A percentile compares a stretch with the other conserved stretches of the same genome.
These are phyloP conservation scores for Myxozyma nipponensis DNA, from an alignment of 805 yeast species.

Conservation along the genomic window DNA sequence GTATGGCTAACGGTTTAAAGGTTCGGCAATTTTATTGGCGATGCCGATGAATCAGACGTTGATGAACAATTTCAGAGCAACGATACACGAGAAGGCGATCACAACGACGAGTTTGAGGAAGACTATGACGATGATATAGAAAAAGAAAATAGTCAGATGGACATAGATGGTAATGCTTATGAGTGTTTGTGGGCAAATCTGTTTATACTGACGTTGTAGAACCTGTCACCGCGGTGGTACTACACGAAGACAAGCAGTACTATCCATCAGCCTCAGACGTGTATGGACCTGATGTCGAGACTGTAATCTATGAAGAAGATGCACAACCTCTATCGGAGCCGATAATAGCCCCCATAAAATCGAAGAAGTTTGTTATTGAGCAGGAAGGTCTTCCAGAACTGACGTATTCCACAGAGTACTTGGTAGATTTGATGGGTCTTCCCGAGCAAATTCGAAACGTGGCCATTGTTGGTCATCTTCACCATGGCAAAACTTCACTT, in stretches of 20 bases:
- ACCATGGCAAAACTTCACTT: slow-evolving; percentile 82
- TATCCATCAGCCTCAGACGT: slow-evolving; percentile 45
- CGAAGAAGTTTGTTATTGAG: slow-evolving; percentile 47
- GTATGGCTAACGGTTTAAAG: slow-evolving; percentile 26
- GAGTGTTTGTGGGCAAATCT: not conserved
- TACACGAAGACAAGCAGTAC: slow-evolving; percentile 46
- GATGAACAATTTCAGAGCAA: slow-evolving; percentile 30
- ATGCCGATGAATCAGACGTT: slow-evolving; percentile 47
- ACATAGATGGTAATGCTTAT: not conserved
- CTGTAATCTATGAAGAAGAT: slow-evolving; percentile 54
- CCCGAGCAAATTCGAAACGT: slow-evolving; percentile 71
- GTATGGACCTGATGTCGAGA: slow-evolving; percentile 62
- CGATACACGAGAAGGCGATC: slow-evolving; percentile 16
- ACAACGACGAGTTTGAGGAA: slow-evolving; percentile 4
- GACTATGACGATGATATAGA: slow-evolving; percentile 1
- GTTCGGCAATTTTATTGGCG: slow-evolving; percentile 66
- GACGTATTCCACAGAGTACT: slow-evolving; percentile 58
- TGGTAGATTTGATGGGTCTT: slow-evolving; percentile 46
- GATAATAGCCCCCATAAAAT: slow-evolving; percentile 51
- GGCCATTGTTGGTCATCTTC: slow-evolving; percentile 72
- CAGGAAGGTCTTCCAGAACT: slow-evolving; percentile 56
- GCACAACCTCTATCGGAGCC: slow-evolving; percentile 58
- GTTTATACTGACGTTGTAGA: slow-evolving; percentile 4
- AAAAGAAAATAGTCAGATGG: not conserved
- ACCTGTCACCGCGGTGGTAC: slow-evolving; percentile 35